Conservation (phyloP, 2,329 filamentous ascomycete genomes). For the Penicillium brasilianum region DNA sequence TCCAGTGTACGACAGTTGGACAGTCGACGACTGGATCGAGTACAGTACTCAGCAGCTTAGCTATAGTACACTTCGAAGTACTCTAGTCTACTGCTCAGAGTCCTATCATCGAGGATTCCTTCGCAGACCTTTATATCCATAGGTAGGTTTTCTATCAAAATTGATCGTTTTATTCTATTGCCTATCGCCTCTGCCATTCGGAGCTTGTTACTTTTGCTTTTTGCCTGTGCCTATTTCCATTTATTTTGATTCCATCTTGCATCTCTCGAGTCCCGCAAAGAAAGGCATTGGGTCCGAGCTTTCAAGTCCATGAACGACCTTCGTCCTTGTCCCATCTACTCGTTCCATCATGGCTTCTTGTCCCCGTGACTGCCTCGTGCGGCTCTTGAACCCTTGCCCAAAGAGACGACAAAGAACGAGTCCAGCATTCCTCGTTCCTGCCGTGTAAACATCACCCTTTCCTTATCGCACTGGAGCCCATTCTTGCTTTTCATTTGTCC, state of each 20-base stretch:
- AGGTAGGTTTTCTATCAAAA: conserved; percentile 5
- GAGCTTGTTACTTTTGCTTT: neutral
- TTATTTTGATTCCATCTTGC: neutral
- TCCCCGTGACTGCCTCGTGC: conserved; percentile 4
- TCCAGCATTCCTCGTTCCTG: conserved; percentile 10
- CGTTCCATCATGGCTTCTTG: neutral
- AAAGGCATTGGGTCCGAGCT: conserved; percentile 3
- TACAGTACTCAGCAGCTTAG: neutral
- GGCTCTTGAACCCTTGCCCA: neutral
- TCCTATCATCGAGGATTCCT: neutral
- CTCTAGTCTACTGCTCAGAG: neutral
- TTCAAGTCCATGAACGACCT: neutral
- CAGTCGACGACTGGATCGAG: neutral
- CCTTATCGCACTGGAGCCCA: neutral
- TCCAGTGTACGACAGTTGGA: neutral
- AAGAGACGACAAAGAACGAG: neutral
- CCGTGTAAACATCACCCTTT: conserved; percentile 14
- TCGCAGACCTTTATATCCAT: neutral
- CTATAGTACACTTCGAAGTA: neutral
- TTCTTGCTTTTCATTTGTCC: conserved; percentile 2
- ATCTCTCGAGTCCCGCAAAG: neutral
- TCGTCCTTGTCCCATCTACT: neutral
- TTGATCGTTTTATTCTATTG: neutral
- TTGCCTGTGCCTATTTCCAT: neutral
- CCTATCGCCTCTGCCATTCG: neutral